These are phyloP conservation scores for Trichoderma sp. DNA, from an alignment of 2,329 filamentous ascomycete species.

Conservation along the genomic window DNA sequence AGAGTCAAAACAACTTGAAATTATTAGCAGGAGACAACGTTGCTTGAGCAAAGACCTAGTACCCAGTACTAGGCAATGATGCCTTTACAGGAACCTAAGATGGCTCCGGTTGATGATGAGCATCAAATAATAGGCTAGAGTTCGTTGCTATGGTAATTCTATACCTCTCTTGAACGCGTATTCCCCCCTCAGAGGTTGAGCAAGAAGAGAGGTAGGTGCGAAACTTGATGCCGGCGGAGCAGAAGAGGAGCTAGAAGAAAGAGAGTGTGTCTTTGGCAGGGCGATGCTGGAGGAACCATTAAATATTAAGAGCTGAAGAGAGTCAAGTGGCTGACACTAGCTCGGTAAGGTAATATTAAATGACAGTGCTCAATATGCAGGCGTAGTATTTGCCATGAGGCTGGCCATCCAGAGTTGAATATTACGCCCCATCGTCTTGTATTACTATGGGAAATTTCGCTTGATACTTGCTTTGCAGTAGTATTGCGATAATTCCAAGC, in stretches of 20 bases:
- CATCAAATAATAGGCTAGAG: not conserved
- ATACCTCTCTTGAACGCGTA: not conserved
- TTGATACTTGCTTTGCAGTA: not conserved
- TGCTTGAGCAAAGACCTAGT: not conserved
- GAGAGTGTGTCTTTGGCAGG: not conserved
- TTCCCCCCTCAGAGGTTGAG: not conserved
- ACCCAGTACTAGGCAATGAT: not conserved
- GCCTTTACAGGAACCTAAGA: not conserved
- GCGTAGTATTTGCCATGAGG: not conserved
- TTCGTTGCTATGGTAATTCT: not conserved
- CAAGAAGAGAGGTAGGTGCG: not conserved
- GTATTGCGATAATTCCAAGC: not conserved
- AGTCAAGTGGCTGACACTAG: not conserved
- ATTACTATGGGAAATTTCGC: not conserved
- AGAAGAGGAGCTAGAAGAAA: not conserved
- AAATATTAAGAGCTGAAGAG: not conserved
- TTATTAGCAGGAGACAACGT: not conserved
- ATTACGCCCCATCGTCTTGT: not conserved
- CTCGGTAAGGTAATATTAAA: not conserved
- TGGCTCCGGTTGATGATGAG: not conserved
- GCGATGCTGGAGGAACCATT: not conserved
- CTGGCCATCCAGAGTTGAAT: not conserved
- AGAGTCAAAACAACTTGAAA: not conserved
- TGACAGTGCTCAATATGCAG: not conserved
- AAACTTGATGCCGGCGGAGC: not conserved